Conservation (phyloP, 257 asterid species). For the Leptodermis oblonga region DNA sequence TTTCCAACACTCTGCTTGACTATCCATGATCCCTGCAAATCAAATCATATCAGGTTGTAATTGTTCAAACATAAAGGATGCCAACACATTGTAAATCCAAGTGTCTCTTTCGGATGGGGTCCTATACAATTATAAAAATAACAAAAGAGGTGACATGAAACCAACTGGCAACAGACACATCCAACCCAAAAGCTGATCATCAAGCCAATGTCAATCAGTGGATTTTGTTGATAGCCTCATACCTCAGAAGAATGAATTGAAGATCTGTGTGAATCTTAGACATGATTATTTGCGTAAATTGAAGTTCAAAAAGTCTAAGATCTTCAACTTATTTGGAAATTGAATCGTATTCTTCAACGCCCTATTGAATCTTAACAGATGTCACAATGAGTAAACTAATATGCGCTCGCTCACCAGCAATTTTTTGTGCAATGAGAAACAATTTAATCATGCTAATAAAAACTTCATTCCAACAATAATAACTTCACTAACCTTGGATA, state of each 20-base stretch:
- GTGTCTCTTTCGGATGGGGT: background rate
- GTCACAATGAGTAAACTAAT: background rate
- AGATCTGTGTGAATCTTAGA: background rate
- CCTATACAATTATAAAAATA: too few relatives aligned
- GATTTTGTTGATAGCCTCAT: background rate
- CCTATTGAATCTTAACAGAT: background rate
- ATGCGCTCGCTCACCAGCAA: background rate
- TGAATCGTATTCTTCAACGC: background rate
- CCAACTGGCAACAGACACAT: background rate
- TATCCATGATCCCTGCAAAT: slow-evolving; percentile 89
- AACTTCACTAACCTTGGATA: slow-evolving; percentile 66
- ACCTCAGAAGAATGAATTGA: background rate
- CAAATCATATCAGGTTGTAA: slow-evolving; percentile 1
- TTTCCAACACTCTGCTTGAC: slow-evolving; percentile 95
- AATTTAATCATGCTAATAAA: background rate
- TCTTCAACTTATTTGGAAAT: background rate
- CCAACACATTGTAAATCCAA: background rate
- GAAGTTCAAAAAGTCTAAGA: background rate
- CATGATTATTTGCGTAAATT: too few relatives aligned
- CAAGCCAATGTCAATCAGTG: background rate
- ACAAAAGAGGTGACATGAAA: background rate
- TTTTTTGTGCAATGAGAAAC: background rate
- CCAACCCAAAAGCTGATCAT: background rate
- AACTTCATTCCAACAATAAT: background rate
- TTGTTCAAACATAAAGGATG: background rate